Conservation (phyloP, 306 rosid genomes). For the Begonia fuchsioides region DNA sequence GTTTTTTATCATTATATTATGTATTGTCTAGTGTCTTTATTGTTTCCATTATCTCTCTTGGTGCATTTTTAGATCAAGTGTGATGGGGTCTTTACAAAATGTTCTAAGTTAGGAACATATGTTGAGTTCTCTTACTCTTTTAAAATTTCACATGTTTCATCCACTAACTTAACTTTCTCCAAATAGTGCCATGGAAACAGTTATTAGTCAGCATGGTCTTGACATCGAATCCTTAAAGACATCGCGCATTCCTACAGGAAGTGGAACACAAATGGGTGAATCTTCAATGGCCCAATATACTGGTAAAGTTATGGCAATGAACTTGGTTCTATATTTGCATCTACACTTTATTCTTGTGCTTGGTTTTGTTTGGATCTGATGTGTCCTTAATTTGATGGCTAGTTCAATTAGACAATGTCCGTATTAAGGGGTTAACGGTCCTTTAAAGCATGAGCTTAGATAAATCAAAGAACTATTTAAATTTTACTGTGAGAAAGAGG, state of each 20-base stretch:
- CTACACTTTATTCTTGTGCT: too few relatives aligned
- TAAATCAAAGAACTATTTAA: too few relatives aligned
- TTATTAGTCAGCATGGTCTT: conserved; percentile 84
- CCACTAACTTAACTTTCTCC: conserved; percentile 16
- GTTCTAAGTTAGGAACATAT: conserved; percentile 10
- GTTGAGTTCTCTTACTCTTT: background rate
- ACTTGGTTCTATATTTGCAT: too few relatives aligned
- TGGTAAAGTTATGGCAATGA: conserved; percentile 7
- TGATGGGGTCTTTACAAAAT: conserved; percentile 74
- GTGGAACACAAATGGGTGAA: conserved; percentile 60
- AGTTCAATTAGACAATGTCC: too few relatives aligned
- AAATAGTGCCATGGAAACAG: conserved; percentile 98
- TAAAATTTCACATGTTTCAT: conserved; percentile 1
- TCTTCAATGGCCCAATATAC: conserved; percentile 15
- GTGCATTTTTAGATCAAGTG: conserved; percentile 28
- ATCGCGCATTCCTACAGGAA: conserved; percentile 73
- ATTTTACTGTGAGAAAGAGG: conserved; percentile 42
- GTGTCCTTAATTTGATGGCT: too few relatives aligned
- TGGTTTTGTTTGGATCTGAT: too few relatives aligned
- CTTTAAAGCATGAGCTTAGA: too few relatives aligned
- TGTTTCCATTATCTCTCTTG: background rate
- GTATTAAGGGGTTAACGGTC: too few relatives aligned
- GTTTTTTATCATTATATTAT: background rate
- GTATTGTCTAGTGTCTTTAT: background rate
- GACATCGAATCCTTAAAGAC: conserved; percentile 92